Evolutionary conservation across 1,139 yeast genomes (phyloP), one percentile per base, ranked within the genome.

Genomic region (Debaryomycetaceae sp.): DNA sequence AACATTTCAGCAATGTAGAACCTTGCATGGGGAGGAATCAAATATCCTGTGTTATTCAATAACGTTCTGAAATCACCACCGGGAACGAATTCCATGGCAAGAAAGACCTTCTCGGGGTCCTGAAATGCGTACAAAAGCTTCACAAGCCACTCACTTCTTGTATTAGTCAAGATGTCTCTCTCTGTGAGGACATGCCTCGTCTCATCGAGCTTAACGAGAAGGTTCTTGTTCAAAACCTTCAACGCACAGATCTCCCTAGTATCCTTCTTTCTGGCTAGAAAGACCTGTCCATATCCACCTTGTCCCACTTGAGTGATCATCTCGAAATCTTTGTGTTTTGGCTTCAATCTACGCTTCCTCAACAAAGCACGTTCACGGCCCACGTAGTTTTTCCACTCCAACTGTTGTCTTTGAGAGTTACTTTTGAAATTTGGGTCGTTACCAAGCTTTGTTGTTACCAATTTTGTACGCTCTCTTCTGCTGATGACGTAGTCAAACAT

Each of bases 71-170:
- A 95, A 63, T 95, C 99, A 42, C 99, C 99, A 48, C 99, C 99
- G 5, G 99, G 97, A 7, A 95, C 99, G 65, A 88, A 95, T 63
- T 95, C 99, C 99, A 95, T 95, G 2, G 99, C 99, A 58, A 95
- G 75, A 57, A 88, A 95, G 36, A 95, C 88, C 62, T 87, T 87
- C 49, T 87, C 93, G 0, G 85, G 70, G 65, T 93, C 98, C 63
- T 95, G 99, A 69, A 95, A 95, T 3, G 99, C 97, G 63, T 95
- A 95, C 48, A 90, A 75, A 45, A 95, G 73, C 64, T 90, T 90
- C 38, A 93, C 99, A 40, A 95, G 75, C 99, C 99, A 95, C 49
- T 91, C 97, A 47, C 95, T 84, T 62, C 97, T 79, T 6, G 98
- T 89, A 39, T 95, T 93, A 23, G 99, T 93, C 56, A 95, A 75